Conservation (phyloP, 345 rosid species). For the Lumnitzera littorea region DNA sequence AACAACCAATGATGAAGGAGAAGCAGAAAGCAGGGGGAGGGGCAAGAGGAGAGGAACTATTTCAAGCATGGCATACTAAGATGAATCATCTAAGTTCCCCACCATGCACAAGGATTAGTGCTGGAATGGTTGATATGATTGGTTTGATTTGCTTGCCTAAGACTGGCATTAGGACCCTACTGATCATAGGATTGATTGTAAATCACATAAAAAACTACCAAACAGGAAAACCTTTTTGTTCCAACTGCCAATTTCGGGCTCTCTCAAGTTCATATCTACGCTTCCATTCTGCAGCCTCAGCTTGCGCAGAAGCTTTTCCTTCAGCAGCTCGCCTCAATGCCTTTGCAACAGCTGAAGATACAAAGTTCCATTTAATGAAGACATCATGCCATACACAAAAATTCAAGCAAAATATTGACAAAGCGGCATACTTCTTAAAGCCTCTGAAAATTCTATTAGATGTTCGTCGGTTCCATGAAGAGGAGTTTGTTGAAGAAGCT, state of each 20-base stretch:
- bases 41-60: no score
- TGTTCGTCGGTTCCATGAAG: slow-evolving; percentile 73
- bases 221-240: slow-evolving; percentile 51
- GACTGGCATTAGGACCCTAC: no score
- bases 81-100: no score
- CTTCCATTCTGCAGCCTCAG: slow-evolving; percentile 99
- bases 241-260: slow-evolving; percentile 38
- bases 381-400: no score
- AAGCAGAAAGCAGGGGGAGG: no score
- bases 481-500: slow-evolving; percentile 76
- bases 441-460: slow-evolving; percentile 91
- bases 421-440: slow-evolving; percentile 70
- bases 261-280: slow-evolving; percentile 85
- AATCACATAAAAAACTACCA: slow-evolving; percentile 1
- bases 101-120: no score
- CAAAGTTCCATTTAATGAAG: slow-evolving; percentile 1
- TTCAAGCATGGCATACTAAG: no score
- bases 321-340: slow-evolving; percentile 89
- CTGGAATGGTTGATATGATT: no score
- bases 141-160: no score
- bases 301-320: slow-evolving; percentile 95
- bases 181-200: no score
- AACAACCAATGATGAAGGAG: no score
- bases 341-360: slow-evolving; percentile 84
- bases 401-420: no score